Base-by-base conservation (phyloP, 176 grass and related monocot genomes). In the Thinopyrum elongatum region DNA sequence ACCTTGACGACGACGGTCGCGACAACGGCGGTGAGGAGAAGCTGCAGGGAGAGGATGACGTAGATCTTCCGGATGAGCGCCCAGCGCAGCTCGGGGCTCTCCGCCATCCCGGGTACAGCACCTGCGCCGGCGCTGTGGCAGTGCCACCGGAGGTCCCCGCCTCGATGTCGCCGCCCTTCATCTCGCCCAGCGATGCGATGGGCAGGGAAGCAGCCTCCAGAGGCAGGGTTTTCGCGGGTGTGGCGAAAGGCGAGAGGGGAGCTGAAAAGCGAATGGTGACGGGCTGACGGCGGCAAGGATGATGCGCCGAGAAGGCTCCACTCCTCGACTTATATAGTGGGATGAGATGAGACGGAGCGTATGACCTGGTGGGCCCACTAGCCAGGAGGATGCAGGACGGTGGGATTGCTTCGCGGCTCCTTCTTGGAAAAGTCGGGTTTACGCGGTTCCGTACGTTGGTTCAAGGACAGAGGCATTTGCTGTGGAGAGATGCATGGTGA, bases 1-100 rank as follows among this genome's bases (percentile, higher is more conserved):
- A 97, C 90, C 47, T 75, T 82, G 66, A 94, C 88, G 75, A 97
- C 92, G 65, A 94, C 83, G 13, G 90, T 86, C 10, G 92, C 86
- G 65, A 92, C 90, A 33, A 26, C 86, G 80, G 81, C 90, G 5
- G 92, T 94, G 75, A 97, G 80, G 55, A 68, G 34, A 6, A 97
- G 74, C 86, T 97, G 95, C 25, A 89, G 5, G n/a, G 92, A 78
- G 59, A 97, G 76, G 67, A 97, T 97, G 85, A 55, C 8, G 84
- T 94, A 97, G 71, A 94, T 90, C 88, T 97, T 97, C 30, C 92
- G 83, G 84, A 97, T 92, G 81, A 97, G 93, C 23, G 88, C 92
- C 95, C 95, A 97, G 23, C 92, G 78, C 65, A 94, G 53, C 61
- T 97, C 92, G 1, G 84, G 84, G 63, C 86, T 91, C 92, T 93